Evolutionary conservation across 768 basidiomycete species (phyloP), one percentile per base, ranked within the genome.

Genomic region (Tulasnella sp.): DNA sequence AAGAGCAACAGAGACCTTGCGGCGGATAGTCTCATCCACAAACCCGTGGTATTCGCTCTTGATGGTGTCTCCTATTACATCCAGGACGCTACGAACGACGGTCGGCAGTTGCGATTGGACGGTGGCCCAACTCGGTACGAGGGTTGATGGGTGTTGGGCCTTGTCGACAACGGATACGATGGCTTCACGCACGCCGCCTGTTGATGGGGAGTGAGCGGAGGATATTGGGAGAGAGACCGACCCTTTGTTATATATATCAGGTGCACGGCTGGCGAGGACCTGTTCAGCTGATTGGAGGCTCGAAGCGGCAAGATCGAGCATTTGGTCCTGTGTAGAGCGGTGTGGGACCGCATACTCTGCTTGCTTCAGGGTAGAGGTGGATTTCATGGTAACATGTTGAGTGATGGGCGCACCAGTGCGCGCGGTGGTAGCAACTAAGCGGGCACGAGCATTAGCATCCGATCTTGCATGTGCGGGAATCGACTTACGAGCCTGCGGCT

Each of bases 1-100:
- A 61, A 87, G 69, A 64, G 74, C 76, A 47, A 48, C 26, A 19
- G 44, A 41, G 24, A 58, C n/a, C 24, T 24, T 48, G 21, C 56
- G 48, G 8, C 29, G 45, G 21, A 17, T 19, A 4, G 43, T 58
- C 45, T 58, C 56, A 10, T 51, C 43, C 17, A 27, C 45, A 26
- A 58, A 50, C n/a, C n/a, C 27, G 23, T 8, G 10, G 26, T 50
- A 34, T 17, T 27, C 13, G 24, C 45, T 15, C 11, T n/a, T 48
- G 43, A 23, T 26, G 15, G 17, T 24, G 29, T 30, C 48, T 19
- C 48, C 45, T 44, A 42, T 24, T 48, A 27, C n/a, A 27, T 17
- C 9, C 19, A 58, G 21, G 9, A 58, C 17, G n/a, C 29, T 27
- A 10, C 34, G 34, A n/a, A 41, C n/a, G 8, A 19, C 17, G 54